Conservation (phyloP, 2,329 filamentous ascomycete species). For the Beauveria rudraprayagi region DNA sequence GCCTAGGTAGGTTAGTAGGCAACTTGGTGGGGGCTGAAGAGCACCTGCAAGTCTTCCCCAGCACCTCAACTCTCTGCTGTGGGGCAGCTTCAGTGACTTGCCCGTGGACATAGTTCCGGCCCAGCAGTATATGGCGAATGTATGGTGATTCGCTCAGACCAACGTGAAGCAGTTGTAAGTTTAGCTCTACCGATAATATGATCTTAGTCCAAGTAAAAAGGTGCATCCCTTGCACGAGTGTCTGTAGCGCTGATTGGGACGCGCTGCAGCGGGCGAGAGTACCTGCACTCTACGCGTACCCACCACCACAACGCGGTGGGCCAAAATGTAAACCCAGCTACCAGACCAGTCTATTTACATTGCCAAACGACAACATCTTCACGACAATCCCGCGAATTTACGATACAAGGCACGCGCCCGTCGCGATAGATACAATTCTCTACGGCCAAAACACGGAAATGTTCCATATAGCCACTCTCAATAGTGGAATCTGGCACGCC, state of each 20-base stretch:
- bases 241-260: not conserved
- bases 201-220: not conserved
- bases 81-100: too few relatives aligned
- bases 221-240: not conserved
- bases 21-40: too few relatives aligned
- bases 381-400: not conserved
- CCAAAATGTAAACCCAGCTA: not conserved
- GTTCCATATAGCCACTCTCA: not conserved
- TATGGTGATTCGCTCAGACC: too few relatives aligned
- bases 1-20: too few relatives aligned
- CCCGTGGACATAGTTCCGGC: too few relatives aligned
- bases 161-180: too few relatives aligned
- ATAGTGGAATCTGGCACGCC: not conserved
- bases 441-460: not conserved
- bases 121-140: too few relatives aligned
- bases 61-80: too few relatives aligned
- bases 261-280: not conserved
- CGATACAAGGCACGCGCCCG: not conserved
- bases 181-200: too few relatives aligned
- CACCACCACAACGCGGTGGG: constrained; percentile 1
- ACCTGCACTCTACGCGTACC: constrained; percentile 7
- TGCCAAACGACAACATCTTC: constrained; percentile 1
- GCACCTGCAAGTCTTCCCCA: too few relatives aligned
- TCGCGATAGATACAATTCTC: not conserved
- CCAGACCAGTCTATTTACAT: constrained; percentile 1